Evolutionary conservation across 768 basidiomycete genomes (phyloP), one percentile per base, ranked within the genome.

Genomic region (Termitomyces sp.): DNA sequence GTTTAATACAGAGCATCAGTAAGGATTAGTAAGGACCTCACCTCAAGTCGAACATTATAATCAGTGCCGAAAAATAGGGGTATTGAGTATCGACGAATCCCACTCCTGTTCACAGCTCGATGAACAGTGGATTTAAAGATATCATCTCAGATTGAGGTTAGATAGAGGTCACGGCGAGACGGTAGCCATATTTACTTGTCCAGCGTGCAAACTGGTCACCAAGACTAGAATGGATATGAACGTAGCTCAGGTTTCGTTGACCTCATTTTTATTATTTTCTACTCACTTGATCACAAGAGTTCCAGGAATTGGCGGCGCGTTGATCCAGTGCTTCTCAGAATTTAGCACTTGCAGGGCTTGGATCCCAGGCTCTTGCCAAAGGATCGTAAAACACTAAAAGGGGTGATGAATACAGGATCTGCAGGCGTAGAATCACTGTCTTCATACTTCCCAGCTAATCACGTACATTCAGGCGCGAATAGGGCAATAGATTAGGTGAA

Each of bases 61-160:
- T 96, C 92, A 13, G 88, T 89, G 2, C 95, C 94, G 64, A 95
- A 94, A 76, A 97, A 96, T 32, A 95, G 77, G 0, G 95, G 94
- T 22, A 95, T 91, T 0, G 92, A 93, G 72, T 91, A 95, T 28
- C 95, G 82, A 20, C 79, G 76, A 33, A 79, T 75, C 4, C 91
- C 90, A 24, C 84, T 86, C 46, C 85, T 79, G 66, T 95, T 94
- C 65, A 92, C 81, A 2, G 89, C 95, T 48, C 95, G 85, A 72
- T 98, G 96, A 1, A 90, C 79, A 0, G 94, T 96, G 0, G 92
- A 94, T 66, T 91, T 92, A 83, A 95, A 96, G 45, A 94, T 79
- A 66, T 91, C 92, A 67, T 96, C 92, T 96, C 54, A 20, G 24
- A 46, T 24, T n/a, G 33, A 32, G 42, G 7, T 35, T 48, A 15